Evolutionary conservation across 1,284 basidiomycete genomes (phyloP), one percentile per base, ranked within the genome.

Genomic region (Cystodermella granulosa): DNA sequence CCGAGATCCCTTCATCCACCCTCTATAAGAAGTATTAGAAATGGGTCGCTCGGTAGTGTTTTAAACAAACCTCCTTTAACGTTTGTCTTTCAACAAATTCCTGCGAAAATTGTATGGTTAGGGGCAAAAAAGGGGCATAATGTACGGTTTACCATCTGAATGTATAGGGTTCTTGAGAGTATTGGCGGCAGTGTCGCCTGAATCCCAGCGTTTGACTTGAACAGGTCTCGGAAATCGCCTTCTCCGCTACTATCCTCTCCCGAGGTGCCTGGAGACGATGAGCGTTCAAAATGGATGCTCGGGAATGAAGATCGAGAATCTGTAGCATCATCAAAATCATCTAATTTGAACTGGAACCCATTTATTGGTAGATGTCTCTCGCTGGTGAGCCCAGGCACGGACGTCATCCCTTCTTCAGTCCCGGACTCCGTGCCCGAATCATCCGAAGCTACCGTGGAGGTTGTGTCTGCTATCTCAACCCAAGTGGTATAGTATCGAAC

Each of bases 41-140:
- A 7, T 15, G 14, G 39, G 14, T 37, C 15, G 24, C n/a, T 14
- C 50, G 15, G 53, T n/a, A 21, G 42, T 4, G 38, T 8, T 28
- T 18, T 31, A 11, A 17, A 52, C 69, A 22, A 24, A 81, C 87
- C 75, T 91, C 88, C 63, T 79, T 82, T 55, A 91, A 61, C 0
- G 88, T 91, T 62, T 91, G 91, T 34, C 81, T 79, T 66, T 84
- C 89, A n/a, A 91, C 91, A 61, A 84, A 93, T 70, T 85, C 91
- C 86, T 88, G 53, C n/a, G 40, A 46, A 26, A 31, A 36, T 38
- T 22, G 14, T 21, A 48, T 35, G 56, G 46, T 34, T 45, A 34
- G 14, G 23, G 26, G 35, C 43, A 26, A 16, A 35, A 34, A 24
- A 53, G 28, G 36, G 17, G 40, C 42, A 28, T 34, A 23, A 24